Conservation (phyloP, 805 yeast genomes). For the Myxozyma monticola region DNA sequence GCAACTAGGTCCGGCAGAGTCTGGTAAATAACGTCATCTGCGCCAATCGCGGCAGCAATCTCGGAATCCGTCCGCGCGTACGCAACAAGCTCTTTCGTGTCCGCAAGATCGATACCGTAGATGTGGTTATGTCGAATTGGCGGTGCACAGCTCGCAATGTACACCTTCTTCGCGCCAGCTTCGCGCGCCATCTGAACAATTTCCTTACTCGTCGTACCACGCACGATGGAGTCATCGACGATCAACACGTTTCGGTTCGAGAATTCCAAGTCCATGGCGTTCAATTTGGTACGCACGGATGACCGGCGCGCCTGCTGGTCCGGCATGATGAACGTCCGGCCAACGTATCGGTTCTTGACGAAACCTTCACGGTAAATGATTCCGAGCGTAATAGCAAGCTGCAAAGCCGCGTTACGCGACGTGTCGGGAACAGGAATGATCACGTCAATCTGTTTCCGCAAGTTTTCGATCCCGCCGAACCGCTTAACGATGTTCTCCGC, state of each 20-base stretch:
- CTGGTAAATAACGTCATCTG: constrained; percentile 90
- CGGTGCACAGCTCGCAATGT: constrained; percentile 95
- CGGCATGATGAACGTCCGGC: constrained; percentile 98
- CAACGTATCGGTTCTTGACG: constrained; percentile 94
- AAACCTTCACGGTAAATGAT: constrained; percentile 95
- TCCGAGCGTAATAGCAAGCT: constrained; percentile 78
- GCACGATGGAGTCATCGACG: constrained; percentile 95
- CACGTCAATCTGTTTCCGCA: constrained; percentile 72
- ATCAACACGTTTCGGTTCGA: constrained; percentile 78
- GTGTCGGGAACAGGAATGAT: constrained; percentile 99
- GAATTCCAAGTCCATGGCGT: constrained; percentile 95
- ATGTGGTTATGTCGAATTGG: constrained; percentile 96
- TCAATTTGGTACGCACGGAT: constrained; percentile 88
- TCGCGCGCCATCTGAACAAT: constrained; percentile 98
- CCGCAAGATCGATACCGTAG: constrained; percentile 97
- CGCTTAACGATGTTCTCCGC: constrained; percentile 64
- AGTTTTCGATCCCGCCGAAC: constrained; percentile 48
- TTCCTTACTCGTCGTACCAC: constrained; percentile 97
- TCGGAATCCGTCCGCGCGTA: constrained; percentile 72
- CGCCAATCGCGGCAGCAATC: constrained; percentile 76
- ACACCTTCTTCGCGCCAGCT: constrained; percentile 95
- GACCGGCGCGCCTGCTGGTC: constrained; percentile 92
- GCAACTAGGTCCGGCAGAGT: constrained; percentile 75
- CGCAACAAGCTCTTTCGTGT: constrained; percentile 89
- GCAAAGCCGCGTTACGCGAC: constrained; percentile 91